phyloP scores from a whole-genome alignment of 495 filamentous ascomycete species.

The Neurospora sp. region DNA sequence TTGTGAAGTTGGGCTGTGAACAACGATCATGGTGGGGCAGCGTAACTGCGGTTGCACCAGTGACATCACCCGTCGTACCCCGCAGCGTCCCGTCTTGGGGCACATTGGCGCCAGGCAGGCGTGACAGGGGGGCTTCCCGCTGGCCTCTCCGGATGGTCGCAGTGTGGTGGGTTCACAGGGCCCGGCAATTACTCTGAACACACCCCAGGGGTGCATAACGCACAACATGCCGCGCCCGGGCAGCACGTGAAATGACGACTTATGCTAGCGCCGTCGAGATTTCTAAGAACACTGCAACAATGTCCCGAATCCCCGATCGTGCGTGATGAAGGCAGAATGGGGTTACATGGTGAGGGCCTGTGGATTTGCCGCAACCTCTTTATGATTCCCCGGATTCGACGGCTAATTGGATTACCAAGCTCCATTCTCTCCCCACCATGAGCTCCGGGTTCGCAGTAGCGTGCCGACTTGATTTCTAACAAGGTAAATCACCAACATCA shows the following conservation, averaged over 20 bases:
- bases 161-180: background rate
- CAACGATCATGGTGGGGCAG: background rate
- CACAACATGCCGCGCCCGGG: background rate
- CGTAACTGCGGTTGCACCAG: background rate
- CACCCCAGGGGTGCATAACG: background rate
- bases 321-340: background rate
- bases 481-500: background rate
- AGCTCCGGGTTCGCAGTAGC: background rate
- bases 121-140: background rate
- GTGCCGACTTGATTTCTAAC: background rate
- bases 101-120: background rate
- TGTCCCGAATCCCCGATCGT: background rate
- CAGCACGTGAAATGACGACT: conserved; percentile 27
- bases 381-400: background rate
- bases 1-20: background rate
- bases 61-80: background rate
- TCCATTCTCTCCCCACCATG: background rate
- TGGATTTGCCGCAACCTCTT: background rate
- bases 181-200: background rate
- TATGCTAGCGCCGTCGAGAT: background rate
- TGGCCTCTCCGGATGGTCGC: background rate
- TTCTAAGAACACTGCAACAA: background rate
- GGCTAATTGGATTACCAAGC: background rate
- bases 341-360: background rate
- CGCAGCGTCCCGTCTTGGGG: background rate